phyloP scores from a whole-genome alignment of 306 rosid genomes.

The Betula pendula region DNA sequence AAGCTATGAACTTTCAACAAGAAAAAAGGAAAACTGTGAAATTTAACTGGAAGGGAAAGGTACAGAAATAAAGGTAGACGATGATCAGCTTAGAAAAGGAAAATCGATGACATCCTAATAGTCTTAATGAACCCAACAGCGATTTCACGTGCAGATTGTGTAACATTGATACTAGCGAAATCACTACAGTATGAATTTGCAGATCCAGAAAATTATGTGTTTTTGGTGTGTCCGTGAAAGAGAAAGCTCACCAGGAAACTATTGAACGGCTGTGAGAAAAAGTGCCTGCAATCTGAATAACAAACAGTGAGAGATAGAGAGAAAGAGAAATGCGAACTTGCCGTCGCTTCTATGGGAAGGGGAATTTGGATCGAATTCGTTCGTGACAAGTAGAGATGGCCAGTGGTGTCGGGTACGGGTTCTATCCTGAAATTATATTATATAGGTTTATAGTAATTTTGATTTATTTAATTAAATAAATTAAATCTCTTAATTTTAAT shows the following conservation, averaged over 20 bases:
- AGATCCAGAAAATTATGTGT: conserved; percentile 2
- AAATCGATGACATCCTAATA: neutral
- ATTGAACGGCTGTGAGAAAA: neutral
- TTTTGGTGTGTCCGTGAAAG: conserved; percentile 7
- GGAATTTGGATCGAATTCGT: neutral
- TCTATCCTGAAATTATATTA: too few relatives aligned
- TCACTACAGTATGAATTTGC: neutral
- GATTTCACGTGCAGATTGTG: conserved; percentile 5
- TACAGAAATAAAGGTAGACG: neutral
- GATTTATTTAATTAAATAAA: too few relatives aligned
- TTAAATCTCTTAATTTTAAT: too few relatives aligned
- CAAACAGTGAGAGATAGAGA: neutral
- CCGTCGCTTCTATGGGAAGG: neutral
- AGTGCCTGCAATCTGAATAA: neutral
- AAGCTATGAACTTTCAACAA: neutral
- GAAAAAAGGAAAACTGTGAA: neutral
- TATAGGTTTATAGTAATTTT: too few relatives aligned
- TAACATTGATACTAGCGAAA: neutral
- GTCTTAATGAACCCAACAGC: neutral
- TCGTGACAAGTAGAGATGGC: neutral
- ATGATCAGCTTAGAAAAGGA: neutral
- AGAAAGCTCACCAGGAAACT: conserved; percentile 22
- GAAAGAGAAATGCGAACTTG: neutral
- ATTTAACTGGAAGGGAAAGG: neutral
- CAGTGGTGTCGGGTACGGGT: too few relatives aligned